Evolutionary conservation across 192 early-diverging fungal species (phyloP).

Genomic region (Thoreauomyces humboldtii): DNA sequence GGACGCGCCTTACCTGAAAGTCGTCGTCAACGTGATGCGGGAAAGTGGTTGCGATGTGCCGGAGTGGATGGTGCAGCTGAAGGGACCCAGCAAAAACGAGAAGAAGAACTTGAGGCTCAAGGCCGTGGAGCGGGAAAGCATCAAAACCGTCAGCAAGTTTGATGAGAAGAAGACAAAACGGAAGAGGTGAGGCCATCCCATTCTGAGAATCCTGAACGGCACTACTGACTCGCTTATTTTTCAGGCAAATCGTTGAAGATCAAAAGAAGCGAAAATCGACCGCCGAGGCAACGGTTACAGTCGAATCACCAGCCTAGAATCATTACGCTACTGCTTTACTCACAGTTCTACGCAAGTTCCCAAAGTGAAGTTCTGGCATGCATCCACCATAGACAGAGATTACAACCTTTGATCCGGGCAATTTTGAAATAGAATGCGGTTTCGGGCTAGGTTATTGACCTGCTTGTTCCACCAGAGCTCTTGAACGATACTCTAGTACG

Average conservation of each 20-base stretch:
- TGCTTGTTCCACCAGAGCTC: no score
- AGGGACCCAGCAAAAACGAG: conserved; percentile 57
- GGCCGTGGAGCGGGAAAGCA: conserved; percentile 69
- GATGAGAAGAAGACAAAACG: conserved; percentile 68
- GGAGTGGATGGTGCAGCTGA: conserved; percentile 95
- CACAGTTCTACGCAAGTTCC: no score
- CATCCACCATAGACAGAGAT: no score
- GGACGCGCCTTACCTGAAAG: conserved; percentile 84
- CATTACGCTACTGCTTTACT: no score
- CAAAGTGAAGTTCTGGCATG: no score
- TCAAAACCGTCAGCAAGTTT: conserved; percentile 75
- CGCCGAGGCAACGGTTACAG: background rate
- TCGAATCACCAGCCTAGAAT: no score
- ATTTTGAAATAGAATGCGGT: no score
- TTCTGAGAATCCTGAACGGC: no score
- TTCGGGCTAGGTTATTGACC: no score
- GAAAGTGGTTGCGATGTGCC: conserved; percentile 93
- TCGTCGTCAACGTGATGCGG: conserved; percentile 95
- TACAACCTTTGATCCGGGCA: no score
- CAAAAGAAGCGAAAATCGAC: conserved; percentile 30
- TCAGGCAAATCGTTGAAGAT: conserved; percentile 38
- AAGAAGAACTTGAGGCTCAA: conserved; percentile 64
- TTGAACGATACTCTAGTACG: no score
- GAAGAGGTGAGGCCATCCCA: conserved; percentile 50
- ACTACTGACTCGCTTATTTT: conserved; percentile 4